Percentiles rank a stretch among this genome's conserved stretches.
Conservation (phyloP, 139 green algal genomes). For the Chara braunii region DNA sequence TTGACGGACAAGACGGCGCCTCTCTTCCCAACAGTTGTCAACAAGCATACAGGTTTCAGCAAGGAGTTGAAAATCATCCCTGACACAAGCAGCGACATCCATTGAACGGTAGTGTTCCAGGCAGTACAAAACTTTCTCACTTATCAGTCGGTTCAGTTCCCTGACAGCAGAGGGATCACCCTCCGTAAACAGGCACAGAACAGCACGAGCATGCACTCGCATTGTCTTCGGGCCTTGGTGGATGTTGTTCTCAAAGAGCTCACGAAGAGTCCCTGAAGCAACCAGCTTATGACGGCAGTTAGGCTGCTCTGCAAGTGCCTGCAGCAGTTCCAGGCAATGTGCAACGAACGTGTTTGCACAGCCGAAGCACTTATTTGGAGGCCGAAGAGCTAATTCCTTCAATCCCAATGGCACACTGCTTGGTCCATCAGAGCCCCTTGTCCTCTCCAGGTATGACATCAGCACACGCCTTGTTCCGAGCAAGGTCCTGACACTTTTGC, state of each 20-base stretch:
- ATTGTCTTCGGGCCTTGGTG: conserved; percentile 23
- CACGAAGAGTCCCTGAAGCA: conserved; percentile 2
- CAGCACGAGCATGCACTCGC: conserved; percentile 14
- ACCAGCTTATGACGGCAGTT: not conserved
- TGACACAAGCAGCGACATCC: conserved; percentile 26
- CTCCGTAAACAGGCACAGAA: conserved; percentile 22
- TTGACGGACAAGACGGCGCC: conserved; percentile 12
- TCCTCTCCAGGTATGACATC: conserved; percentile 5
- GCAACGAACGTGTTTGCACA: conserved; percentile 31
- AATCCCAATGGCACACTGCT: no score
- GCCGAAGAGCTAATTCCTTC: conserved; percentile 2
- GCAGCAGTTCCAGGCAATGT: conserved; percentile 27
- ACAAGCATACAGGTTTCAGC: conserved; percentile 4
- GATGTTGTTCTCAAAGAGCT: conserved; percentile 43
- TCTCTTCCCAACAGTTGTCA: conserved; percentile 26
- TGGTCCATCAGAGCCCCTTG: no score
- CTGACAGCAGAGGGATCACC: conserved; percentile 17
- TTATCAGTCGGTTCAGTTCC: no score
- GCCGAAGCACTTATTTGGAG: conserved; percentile 33
- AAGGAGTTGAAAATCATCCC: conserved; percentile 33
- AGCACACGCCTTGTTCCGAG: conserved; percentile 5
- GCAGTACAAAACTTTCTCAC: conserved; percentile 15
- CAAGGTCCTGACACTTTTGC: conserved; percentile 21
- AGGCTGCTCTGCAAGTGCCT: not conserved
- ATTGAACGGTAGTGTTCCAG: conserved; percentile 29